These are phyloP conservation scores for Sphaerobolus stellatus DNA, from an alignment of 1,284 basidiomycete species.

Conservation along the genomic window DNA sequence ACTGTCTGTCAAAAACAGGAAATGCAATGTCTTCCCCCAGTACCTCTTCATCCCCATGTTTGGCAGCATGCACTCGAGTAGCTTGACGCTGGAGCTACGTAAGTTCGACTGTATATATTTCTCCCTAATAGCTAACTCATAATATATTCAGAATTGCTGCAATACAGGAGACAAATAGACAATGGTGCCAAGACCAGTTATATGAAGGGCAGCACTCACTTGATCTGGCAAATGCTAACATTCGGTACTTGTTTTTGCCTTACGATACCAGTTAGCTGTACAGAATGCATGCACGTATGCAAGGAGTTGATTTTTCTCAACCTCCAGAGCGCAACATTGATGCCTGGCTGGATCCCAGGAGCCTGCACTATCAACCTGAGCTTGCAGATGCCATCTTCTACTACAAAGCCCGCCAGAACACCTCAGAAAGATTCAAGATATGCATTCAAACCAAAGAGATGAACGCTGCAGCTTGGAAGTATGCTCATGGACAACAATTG, in stretches of 20 bases:
- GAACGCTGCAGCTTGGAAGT: slow-evolving; percentile 34
- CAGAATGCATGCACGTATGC: slow-evolving; percentile 16
- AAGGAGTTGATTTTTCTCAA: slow-evolving; percentile 22
- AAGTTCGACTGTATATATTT: background rate
- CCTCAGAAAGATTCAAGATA: slow-evolving; percentile 25
- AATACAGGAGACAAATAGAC: slow-evolving; percentile 15
- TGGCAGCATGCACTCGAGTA: slow-evolving; percentile 28
- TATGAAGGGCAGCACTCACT: slow-evolving; percentile 16
- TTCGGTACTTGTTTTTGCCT: slow-evolving; percentile 17
- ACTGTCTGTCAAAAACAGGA: slow-evolving; percentile 19
- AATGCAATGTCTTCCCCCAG: slow-evolving; percentile 22
- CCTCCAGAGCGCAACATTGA: slow-evolving; percentile 24
- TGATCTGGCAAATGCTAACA: slow-evolving; percentile 10
- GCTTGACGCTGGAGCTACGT: slow-evolving; percentile 25
- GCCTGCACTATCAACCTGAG: slow-evolving; percentile 21
- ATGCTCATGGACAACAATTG: slow-evolving; percentile 31
- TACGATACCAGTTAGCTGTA: slow-evolving; percentile 24
- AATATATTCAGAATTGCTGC: slow-evolving; percentile 13
- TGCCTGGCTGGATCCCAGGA: slow-evolving; percentile 21
- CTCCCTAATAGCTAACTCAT: background rate
- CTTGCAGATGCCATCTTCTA: slow-evolving; percentile 27
- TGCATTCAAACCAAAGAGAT: slow-evolving; percentile 35
- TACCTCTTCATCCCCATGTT: slow-evolving; percentile 34
- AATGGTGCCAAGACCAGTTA: slow-evolving; percentile 2
- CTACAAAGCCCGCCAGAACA: slow-evolving; percentile 22